Base-by-base conservation (phyloP, 805 yeast species). In the Candida awuae region DNA sequence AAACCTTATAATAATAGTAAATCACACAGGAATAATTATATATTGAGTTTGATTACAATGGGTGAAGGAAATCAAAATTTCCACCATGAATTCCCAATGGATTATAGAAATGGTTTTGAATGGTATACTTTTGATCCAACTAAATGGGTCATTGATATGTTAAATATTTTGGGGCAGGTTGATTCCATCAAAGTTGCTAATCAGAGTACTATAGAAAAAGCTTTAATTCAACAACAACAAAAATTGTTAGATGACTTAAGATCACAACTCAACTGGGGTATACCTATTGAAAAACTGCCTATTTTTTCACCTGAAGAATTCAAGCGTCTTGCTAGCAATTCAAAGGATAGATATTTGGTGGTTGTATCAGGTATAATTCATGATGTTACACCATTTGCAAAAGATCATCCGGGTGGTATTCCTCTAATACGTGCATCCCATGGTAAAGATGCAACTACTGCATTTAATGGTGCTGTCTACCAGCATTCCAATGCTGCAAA, bases 31-130 rank as follows among this genome's bases (percentile, higher is more conserved):
- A 84, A 75, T 67, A 86, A 70, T 54, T 75, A 78, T 14, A 57
- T 75, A 34, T 71, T 78, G 19, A 77, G 78, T 17, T 54, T 76
- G 13, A 66, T 84, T 13, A 81, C 95, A 0, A 77, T 82, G 54
- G 97, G 97, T 10, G 96, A 88, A 62, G 90, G 94, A 5, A 77
- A 77, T 61, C 94, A 86, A 60, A 88, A 87, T 63, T 90, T 83
- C 65, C 97, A 88, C 64, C 96, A 90, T 64, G 95, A 86, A 63
- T 88, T 88, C 61, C 95, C 96, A 6, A 78, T 82, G 47, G 97
- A 88, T 61, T 87, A 81, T 63, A 70, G 96, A 45, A 78, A 78
- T 48, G 84, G 87, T 6, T 64, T 74, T 40, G 73, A 76, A 45
- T 70, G 79, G 73, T 78, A 77, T 60, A 80, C 81, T 34, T 81